Evolutionary conservation across 106 monocot genomes (phyloP).

Genomic region (Alisma plantagoaquatica): DNA sequence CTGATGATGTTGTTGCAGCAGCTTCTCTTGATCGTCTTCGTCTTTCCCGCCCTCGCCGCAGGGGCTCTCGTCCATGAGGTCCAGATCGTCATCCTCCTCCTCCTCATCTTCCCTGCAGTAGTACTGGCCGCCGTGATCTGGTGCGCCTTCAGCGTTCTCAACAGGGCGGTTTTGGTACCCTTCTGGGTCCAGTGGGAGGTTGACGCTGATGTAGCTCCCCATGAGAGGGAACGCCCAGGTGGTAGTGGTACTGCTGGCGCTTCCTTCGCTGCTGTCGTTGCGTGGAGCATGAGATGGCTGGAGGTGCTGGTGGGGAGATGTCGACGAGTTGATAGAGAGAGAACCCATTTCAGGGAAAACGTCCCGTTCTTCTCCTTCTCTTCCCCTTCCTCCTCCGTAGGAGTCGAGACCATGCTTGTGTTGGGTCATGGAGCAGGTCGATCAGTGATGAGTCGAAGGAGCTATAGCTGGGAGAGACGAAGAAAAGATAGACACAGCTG

Average conservation of each 20-base stretch:
- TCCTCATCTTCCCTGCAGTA: too few species aligned
- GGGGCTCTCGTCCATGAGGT: too few species aligned
- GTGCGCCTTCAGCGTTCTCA: background rate
- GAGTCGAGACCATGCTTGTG: too few species aligned
- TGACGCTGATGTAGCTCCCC: slow-evolving; percentile 12
- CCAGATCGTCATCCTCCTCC: too few species aligned
- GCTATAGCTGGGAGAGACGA: background rate
- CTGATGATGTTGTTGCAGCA: too few species aligned
- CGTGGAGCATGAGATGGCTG: too few species aligned
- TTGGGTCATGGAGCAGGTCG: slow-evolving; percentile 9
- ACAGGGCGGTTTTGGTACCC: background rate
- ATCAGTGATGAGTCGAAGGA: background rate
- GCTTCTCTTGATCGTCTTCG: too few species aligned
- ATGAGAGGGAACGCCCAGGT: slow-evolving; percentile 15
- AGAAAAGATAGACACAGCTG: background rate
- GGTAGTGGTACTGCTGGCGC: background rate
- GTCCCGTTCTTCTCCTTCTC: background rate
- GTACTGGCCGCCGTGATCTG: too few species aligned
- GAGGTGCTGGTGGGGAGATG: too few species aligned
- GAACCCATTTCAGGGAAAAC: slow-evolving; percentile 34
- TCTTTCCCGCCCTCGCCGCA: too few species aligned
- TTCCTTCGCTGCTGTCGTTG: too few species aligned
- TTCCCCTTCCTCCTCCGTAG: slow-evolving; percentile 4
- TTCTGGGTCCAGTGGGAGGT: too few species aligned
- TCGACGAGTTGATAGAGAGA: slow-evolving; percentile 40